A percentile compares a stretch with the other conserved stretches of the same genome.
Evolutionary conservation across 495 filamentous ascomycete genomes (phyloP).

Genomic region (Chlorociboria aeruginascens): DNA sequence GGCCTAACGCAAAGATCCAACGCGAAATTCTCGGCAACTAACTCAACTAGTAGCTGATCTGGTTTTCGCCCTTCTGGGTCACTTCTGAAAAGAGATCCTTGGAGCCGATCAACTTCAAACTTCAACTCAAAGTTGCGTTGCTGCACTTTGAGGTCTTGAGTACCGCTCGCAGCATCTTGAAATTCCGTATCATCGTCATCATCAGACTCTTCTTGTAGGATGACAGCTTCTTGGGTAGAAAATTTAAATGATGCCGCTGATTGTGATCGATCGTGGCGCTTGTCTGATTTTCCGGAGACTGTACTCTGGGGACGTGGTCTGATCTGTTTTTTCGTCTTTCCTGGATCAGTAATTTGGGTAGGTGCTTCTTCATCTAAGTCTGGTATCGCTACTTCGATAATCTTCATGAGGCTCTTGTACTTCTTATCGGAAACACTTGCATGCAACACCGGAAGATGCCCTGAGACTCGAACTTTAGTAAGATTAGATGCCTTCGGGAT

Average conservation of each 20-base stretch:
- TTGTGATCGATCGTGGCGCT: constrained; percentile 19
- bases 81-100: constrained; percentile 80
- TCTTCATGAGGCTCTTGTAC: constrained; percentile 90
- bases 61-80: constrained; percentile 65
- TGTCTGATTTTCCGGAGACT: constrained; percentile 5
- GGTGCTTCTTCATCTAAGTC: constrained; percentile 51
- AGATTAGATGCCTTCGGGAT: constrained; percentile 87
- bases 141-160: constrained; percentile 56
- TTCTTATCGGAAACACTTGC: constrained; percentile 86
- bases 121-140: constrained; percentile 91
- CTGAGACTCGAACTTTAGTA: constrained; percentile 83
- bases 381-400: constrained; percentile 91
- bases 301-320: constrained; percentile 16
- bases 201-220: constrained; percentile 62
- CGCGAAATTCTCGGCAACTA: constrained; percentile 82
- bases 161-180: constrained; percentile 48
- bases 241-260: constrained; percentile 51
- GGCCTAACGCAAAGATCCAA: constrained; percentile 79
- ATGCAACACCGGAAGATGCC: constrained; percentile 84
- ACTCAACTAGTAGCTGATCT: constrained; percentile 76
- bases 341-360: not conserved
- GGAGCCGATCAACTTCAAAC: constrained; percentile 84
- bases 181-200: constrained; percentile 52
- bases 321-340: not conserved
- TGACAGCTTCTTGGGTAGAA: constrained; percentile 52